Evolutionary conservation across 306 rosid species (phyloP).

Genomic region (Rubus parviflorus): DNA sequence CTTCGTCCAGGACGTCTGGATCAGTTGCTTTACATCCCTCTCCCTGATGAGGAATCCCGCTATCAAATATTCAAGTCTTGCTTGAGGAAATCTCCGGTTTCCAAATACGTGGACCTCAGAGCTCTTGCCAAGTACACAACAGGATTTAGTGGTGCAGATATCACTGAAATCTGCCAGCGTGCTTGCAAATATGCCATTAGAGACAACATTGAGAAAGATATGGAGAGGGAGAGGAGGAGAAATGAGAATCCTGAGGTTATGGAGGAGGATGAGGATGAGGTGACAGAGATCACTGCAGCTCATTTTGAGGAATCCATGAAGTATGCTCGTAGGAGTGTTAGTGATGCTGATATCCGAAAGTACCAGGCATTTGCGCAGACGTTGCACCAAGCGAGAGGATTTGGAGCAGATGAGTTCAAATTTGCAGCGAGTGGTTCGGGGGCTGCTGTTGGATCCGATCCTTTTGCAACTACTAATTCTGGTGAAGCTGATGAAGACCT

Average conservation of each 20-base stretch:
- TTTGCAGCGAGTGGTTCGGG: constrained; percentile 10
- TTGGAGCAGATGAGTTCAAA: constrained; percentile 22
- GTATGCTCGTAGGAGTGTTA: constrained; percentile 36
- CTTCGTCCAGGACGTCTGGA: too few species aligned
- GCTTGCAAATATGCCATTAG: constrained; percentile 41
- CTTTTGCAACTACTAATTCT: background rate
- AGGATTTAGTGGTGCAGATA: constrained; percentile 38
- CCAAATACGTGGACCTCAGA: constrained; percentile 29
- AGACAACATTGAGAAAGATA: too few species aligned
- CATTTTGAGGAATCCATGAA: constrained; percentile 39
- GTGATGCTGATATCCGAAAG: constrained; percentile 24
- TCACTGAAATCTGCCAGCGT: constrained; percentile 38
- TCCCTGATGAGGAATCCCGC: constrained; percentile 35
- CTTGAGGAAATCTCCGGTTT: constrained; percentile 34
- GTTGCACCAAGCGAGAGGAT: constrained; percentile 32
- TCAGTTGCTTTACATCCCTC: too few species aligned
- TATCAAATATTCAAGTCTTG: constrained; percentile 35
- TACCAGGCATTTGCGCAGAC: constrained; percentile 35
- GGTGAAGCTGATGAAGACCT: constrained; percentile 21
- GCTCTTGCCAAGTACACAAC: constrained; percentile 33
- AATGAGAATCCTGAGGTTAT: too few species aligned
- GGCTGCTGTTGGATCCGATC: background rate
- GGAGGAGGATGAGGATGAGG: constrained; percentile 31
- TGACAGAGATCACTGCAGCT: constrained; percentile 30
- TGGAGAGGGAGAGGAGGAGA: too few species aligned